These are phyloP conservation scores for Calonectria leucothoes DNA, from an alignment of 2,329 filamentous ascomycete species.

Conservation along the genomic window DNA sequence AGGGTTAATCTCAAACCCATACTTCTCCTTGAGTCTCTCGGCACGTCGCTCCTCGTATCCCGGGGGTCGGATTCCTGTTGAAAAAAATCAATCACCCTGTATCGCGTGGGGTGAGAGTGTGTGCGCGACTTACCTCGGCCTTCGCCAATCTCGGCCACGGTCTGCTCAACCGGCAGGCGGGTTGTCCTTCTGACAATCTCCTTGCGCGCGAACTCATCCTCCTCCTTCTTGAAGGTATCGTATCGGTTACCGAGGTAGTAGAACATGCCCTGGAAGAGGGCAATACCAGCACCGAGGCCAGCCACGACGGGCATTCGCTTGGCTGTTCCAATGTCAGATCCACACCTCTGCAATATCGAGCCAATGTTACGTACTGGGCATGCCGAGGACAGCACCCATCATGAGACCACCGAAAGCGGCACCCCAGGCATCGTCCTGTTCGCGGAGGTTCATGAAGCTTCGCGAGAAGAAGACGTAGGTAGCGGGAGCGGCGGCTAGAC, in stretches of 20 bases:
- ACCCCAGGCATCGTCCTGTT: constrained; percentile 85
- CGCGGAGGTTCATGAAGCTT: constrained; percentile 84
- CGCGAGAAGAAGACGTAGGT: constrained; percentile 82
- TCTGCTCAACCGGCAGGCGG: constrained; percentile 81
- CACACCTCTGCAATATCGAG: background rate
- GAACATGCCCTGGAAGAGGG: constrained; percentile 70
- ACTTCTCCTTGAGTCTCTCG: constrained; percentile 85
- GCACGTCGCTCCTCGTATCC: constrained; percentile 88
- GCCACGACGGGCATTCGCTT: constrained; percentile 75
- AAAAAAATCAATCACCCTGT: constrained; percentile 22
- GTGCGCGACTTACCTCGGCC: constrained; percentile 75
- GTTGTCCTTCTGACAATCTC: constrained; percentile 79
- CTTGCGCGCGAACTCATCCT: constrained; percentile 81
- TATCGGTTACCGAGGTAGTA: constrained; percentile 76
- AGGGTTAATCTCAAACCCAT: constrained; percentile 85
- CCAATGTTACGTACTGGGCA: constrained; percentile 70
- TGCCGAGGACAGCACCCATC: constrained; percentile 77
- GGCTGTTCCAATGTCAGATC: constrained; percentile 42
- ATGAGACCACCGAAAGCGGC: constrained; percentile 81
- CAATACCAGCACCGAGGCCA: constrained; percentile 71
- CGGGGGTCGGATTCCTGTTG: constrained; percentile 79
- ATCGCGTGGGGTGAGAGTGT: background rate
- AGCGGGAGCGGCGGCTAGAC: constrained; percentile 70
- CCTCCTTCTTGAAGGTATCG: constrained; percentile 63
- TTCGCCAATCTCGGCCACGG: constrained; percentile 84